A percentile compares a stretch with the other conserved stretches of the same genome.
These are phyloP conservation scores for Agrostemma githago DNA, from an alignment of 148 eudicot species.

Conservation along the genomic window DNA sequence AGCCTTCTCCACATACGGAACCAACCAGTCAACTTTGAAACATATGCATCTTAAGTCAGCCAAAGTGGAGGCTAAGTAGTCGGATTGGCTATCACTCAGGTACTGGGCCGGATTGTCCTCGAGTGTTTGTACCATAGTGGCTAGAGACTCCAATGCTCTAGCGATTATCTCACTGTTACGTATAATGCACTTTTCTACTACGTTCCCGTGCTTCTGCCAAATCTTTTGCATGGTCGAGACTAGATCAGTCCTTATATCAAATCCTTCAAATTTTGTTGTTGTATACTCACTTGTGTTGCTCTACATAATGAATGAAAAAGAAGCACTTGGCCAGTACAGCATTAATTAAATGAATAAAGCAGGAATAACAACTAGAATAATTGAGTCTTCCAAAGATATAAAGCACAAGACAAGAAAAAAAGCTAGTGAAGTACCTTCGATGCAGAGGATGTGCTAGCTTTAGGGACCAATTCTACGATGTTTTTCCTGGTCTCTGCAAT, in stretches of 20 bases:
- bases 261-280: slow-evolving; percentile 4
- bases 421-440: slow-evolving; percentile 1
- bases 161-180: slow-evolving; percentile 1
- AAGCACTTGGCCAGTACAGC: background rate
- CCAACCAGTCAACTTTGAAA: slow-evolving; percentile 19
- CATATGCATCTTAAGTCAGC: slow-evolving; percentile 12
- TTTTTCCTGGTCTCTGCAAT: slow-evolving; percentile 3
- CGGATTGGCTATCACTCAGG: slow-evolving; percentile 7
- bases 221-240: slow-evolving; percentile 19
- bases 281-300: background rate
- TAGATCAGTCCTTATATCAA: slow-evolving; percentile 6
- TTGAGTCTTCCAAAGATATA: background rate
- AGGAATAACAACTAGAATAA: background rate
- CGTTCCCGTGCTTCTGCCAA: slow-evolving; percentile 19
- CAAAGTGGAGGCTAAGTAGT: slow-evolving; percentile 16
- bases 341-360: background rate
- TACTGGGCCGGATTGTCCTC: slow-evolving; percentile 7
- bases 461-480: background rate
- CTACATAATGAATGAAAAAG: slow-evolving; percentile 1
- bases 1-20: slow-evolving; percentile 14
- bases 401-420: background rate
- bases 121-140: slow-evolving; percentile 13
- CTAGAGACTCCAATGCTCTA: slow-evolving; percentile 18
- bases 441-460: slow-evolving; percentile 2
- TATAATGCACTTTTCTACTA: slow-evolving; percentile 4